A percentile compares a stretch with the other conserved stretches of the same genome.
These are phyloP conservation scores for Epichloe sylvatica DNA, from an alignment of 2,329 filamentous ascomycete species.

Conservation along the genomic window DNA sequence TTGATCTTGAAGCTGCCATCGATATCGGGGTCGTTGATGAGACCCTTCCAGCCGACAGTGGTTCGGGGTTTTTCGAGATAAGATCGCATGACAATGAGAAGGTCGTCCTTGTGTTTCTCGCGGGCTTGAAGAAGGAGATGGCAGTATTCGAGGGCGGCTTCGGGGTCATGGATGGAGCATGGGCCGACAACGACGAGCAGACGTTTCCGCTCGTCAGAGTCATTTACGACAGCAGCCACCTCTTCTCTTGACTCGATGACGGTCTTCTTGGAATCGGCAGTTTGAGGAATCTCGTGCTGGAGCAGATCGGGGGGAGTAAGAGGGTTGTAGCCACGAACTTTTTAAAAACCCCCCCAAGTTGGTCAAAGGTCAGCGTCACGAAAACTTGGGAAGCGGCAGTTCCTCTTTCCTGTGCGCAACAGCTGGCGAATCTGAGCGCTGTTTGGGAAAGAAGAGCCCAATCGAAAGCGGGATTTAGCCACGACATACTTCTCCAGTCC, in stretches of 20 bases:
- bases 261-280: slow-evolving; percentile 43
- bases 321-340: slow-evolving; percentile 82
- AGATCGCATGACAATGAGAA: slow-evolving; percentile 91
- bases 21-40: slow-evolving; percentile 98
- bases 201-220: slow-evolving; percentile 61
- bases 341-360: background rate
- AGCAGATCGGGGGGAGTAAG: slow-evolving; percentile 87
- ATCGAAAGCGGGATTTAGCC: background rate
- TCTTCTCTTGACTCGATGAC: slow-evolving; percentile 57
- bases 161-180: slow-evolving; percentile 94
- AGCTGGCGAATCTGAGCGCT: background rate
- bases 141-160: slow-evolving; percentile 77
- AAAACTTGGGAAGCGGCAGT: background rate
- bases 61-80: slow-evolving; percentile 98
- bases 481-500: slow-evolving; percentile 65
- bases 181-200: slow-evolving; percentile 90
- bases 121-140: slow-evolving; percentile 61
- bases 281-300: slow-evolving; percentile 73
- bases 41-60: slow-evolving; percentile 96
- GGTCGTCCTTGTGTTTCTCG: slow-evolving; percentile 61
- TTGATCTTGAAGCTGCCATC: slow-evolving; percentile 97
- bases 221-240: slow-evolving; percentile 61
- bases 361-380: background rate
- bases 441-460: background rate
- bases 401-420: background rate